phyloP scores from a whole-genome alignment of 2,329 filamentous ascomycete species.

The Aureobasidium sp. region DNA sequence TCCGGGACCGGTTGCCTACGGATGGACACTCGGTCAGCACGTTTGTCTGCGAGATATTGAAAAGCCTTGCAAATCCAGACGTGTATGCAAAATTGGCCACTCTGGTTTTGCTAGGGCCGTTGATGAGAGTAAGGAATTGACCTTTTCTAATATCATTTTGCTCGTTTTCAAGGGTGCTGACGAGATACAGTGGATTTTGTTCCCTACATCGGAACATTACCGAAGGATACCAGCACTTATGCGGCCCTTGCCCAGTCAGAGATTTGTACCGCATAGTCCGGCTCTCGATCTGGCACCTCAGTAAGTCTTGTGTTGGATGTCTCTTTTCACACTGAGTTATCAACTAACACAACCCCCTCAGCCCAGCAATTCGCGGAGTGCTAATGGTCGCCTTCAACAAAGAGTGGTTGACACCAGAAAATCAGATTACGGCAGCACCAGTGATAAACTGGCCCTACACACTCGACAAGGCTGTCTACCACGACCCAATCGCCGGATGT shows the following conservation, averaged over 20 bases:
- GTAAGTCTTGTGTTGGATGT: background rate
- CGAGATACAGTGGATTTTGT: constrained; percentile 1
- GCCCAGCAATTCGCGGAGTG: constrained; percentile 3
- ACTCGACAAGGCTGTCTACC: background rate
- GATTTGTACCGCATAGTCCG: constrained; percentile 11
- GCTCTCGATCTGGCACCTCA: constrained; percentile 10
- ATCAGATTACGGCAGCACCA: constrained; percentile 2
- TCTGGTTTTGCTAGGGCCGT: background rate
- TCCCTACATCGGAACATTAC: constrained; percentile 10
- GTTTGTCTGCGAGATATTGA: constrained; percentile 3
- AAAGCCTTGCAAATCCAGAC: constrained; percentile 5
- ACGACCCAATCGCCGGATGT: background rate
- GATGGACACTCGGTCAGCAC: background rate
- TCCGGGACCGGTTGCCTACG: background rate
- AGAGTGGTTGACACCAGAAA: constrained; percentile 10
- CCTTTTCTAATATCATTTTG: background rate
- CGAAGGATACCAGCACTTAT: constrained; percentile 8
- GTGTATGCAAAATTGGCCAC: background rate
- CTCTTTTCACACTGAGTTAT: background rate
- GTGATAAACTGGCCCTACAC: background rate
- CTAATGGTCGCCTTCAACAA: constrained; percentile 4
- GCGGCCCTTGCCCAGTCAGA: constrained; percentile 4
- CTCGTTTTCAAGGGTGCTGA: background rate
- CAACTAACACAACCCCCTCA: background rate
- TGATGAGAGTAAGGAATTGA: background rate